Evolutionary conservation across 106 monocot genomes (phyloP).

Genomic region (Gastrodia elata): DNA sequence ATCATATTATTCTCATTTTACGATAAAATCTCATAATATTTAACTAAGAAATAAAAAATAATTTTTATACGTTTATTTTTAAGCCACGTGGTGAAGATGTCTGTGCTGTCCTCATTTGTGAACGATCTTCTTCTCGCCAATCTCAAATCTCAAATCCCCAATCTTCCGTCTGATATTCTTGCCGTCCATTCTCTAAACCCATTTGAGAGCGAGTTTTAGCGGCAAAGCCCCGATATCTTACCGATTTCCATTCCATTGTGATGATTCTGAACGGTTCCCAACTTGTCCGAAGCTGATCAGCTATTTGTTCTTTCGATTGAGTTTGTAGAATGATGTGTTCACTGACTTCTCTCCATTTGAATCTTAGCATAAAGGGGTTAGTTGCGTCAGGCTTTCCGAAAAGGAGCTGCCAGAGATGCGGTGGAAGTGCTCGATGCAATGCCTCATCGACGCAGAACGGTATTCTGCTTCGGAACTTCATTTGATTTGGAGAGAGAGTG

Average conservation of each 20-base stretch:
- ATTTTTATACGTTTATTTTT: too few species aligned
- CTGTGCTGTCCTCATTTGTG: too few species aligned
- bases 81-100: too few species aligned
- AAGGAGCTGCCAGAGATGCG: conserved; percentile 21
- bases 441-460: conserved; percentile 36
- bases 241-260: neutral
- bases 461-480: conserved; percentile 3
- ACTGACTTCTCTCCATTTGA: conserved; percentile 35
- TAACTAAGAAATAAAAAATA: too few species aligned
- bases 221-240: neutral
- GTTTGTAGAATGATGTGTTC: conserved; percentile 31
- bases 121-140: too few species aligned
- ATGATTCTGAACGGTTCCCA: neutral
- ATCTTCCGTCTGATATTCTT: too few species aligned
- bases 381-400: conserved; percentile 18
- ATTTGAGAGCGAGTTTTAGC: too few species aligned
- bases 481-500: neutral
- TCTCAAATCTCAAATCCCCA: too few species aligned
- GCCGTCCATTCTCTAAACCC: too few species aligned
- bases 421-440: conserved; percentile 41
- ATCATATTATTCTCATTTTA: too few species aligned
- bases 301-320: neutral
- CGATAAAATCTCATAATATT: too few species aligned
- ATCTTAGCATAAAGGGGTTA: conserved; percentile 33
- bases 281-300: neutral